phyloP scores from a whole-genome alignment of 352 stramenopile genomes.

The Phytophthora melonis region DNA sequence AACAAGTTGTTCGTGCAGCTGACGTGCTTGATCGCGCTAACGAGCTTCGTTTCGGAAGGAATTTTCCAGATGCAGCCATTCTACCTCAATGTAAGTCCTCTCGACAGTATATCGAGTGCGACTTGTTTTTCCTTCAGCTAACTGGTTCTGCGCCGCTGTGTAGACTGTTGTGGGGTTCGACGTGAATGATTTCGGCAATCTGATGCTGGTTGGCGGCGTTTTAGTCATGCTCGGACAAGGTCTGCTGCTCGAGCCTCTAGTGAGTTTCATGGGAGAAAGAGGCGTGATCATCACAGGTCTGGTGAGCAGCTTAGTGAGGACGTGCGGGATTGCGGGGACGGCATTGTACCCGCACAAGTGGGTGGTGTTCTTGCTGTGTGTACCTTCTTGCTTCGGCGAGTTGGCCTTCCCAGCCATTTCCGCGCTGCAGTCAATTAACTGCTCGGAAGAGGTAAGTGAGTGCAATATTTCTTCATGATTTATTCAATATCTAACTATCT shows the following conservation, averaged over 20 bases:
- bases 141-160: neutral
- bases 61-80: conserved; percentile 77
- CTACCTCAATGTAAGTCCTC: conserved; percentile 70
- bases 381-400: conserved; percentile 59
- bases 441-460: conserved; percentile 53
- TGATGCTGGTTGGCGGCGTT: conserved; percentile 71
- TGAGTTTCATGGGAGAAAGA: conserved; percentile 70
- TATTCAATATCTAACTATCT: neutral
- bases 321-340: conserved; percentile 42
- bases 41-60: conserved; percentile 68
- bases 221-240: conserved; percentile 66
- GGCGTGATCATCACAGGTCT: conserved; percentile 76
- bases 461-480: neutral
- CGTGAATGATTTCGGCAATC: conserved; percentile 66
- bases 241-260: conserved; percentile 66
- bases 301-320: conserved; percentile 53
- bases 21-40: conserved; percentile 72
- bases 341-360: conserved; percentile 73
- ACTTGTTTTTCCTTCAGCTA: no score
- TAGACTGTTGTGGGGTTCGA: conserved; percentile 77
- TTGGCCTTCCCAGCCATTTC: conserved; percentile 70
- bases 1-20: conserved; percentile 72
- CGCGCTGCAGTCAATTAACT: conserved; percentile 43
- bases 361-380: conserved; percentile 58
- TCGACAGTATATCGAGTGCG: neutral